Evolutionary conservation across 1,139 yeast genomes (phyloP), one percentile per base, ranked within the genome.

Genomic region (Debaryomyces nepalensis): DNA sequence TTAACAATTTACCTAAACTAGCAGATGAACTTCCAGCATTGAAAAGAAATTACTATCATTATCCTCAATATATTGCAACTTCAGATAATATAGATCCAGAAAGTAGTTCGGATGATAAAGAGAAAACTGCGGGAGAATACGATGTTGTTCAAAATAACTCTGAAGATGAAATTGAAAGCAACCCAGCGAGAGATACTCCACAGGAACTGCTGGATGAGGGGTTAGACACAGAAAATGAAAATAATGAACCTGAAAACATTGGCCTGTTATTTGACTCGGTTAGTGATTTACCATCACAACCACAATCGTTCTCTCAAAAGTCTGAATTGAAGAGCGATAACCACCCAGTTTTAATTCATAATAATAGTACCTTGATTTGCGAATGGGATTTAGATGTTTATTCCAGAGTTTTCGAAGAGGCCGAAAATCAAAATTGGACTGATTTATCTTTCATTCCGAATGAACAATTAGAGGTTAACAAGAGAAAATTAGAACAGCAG

Each of bases 301-400:
- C 22, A 7, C 11, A 20, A 8, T 9, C 4, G 3, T 8, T 4
- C 14, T 5, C 27, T 4, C 26, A 15, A 20, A 4, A 34, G 9
- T 19, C 26, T 21, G 20, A 21, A n/a, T 10, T 7, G 41, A 43
- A 32, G 35, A 39, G 24, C 8, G 43, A 48, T 18, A 57, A 56
- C 19, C 62, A 59, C 42, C 62, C 67, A 2, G 33, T 40, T 2
- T 54, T 66, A 37, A 52, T 69, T 6, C 53, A 51, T 4, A 50
- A 62, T 29, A 72, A 69, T 32, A 79, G 77, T 23, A 77, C 85
- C 1, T 64, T 89, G 20, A 76, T 88, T 6, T 83, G 95, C 58
- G 87, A 87, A 52, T 89, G 96, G 95, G 68, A 72, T 24, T 60
- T 66, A 4, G 72, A 64, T 2, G 58, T 67, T 1, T 75, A 74